Evolutionary conservation across 2,329 filamentous ascomycete species (phyloP), one percentile per base, ranked within the genome.

Genomic region (Alternaria panax): DNA sequence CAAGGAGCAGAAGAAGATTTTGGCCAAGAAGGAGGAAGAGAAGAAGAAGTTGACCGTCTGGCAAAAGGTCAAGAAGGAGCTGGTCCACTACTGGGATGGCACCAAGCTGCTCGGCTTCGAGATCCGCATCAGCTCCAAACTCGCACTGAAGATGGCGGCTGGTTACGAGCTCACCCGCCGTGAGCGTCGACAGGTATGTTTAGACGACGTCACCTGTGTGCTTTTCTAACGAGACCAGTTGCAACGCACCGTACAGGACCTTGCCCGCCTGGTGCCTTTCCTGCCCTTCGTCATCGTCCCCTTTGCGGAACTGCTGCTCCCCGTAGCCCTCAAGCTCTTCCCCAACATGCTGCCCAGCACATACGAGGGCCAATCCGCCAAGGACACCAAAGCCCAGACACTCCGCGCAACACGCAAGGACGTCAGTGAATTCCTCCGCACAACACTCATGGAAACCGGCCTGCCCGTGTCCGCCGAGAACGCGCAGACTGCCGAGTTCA

Each of bases 321-420:
- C 95, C 2, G 85, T 99, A 46, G 95, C 94, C 7, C 85, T 99
- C 50, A 96, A 92, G 81, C 83, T 99, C 45, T 99, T 99, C 87
- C 95, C 95, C 78, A 98, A 98, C 80, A 86, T 99, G 80, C 88
- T 99, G 52, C 95, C 95, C 48, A 97, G 93, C 84, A 99, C 95
- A 25, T 99, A 96, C 77, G 95, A 99, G 80, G 93, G 88, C 28
- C 91, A 96, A 77, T 92, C 91, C 74, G 90, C 92, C 61, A 96
- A 93, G 78, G 95, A 99, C 73, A 87, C 87, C 72, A 99, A 99
- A 82, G 92, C 92, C 1, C 87, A 87, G 43, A 88, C 86, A 55
- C 85, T 99, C 46, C 88, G 95, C 64, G 88, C 90, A 3, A 97
- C 93, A 27, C 88, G 95, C 62, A 97, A 96, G 79, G 93, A 97